phyloP scores from a whole-genome alignment of 768 basidiomycete species.

The Psilocybe sp. region DNA sequence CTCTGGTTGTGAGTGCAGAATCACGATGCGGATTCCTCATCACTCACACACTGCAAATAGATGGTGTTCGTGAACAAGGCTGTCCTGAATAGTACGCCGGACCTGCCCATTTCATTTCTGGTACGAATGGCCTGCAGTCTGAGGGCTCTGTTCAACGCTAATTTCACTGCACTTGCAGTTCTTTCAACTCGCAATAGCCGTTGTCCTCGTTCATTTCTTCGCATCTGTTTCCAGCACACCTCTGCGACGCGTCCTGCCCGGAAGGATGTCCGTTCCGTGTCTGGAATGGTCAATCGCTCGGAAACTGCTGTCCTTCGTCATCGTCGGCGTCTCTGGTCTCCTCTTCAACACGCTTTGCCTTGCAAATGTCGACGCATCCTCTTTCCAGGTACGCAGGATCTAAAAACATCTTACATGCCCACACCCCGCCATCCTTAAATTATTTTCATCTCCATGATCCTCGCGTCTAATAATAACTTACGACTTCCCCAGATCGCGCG shows the following conservation, averaged over 20 bases:
- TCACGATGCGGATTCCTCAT: background rate
- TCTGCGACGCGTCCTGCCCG: too few relatives aligned
- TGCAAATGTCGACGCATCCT: slow-evolving; percentile 62
- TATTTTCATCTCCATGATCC: too few relatives aligned
- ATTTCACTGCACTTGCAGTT: slow-evolving; percentile 15
- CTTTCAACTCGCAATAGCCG: slow-evolving; percentile 27
- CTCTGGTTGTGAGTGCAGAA: slow-evolving; percentile 51
- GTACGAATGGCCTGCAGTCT: too few relatives aligned
- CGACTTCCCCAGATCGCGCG: slow-evolving; percentile 63
- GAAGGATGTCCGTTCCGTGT: too few relatives aligned
- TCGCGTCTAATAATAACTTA: too few relatives aligned
- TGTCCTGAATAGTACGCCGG: slow-evolving; percentile 23
- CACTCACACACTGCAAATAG: slow-evolving; percentile 25
- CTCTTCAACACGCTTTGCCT: slow-evolving; percentile 22
- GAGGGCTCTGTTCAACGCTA: too few relatives aligned
- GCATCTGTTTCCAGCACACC: background rate
- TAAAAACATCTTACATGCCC: too few relatives aligned
- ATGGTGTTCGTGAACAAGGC: slow-evolving; percentile 67
- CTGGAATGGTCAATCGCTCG: slow-evolving; percentile 15
- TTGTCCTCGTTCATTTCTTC: slow-evolving; percentile 25
- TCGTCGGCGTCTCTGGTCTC: slow-evolving; percentile 39
- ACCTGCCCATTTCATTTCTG: slow-evolving; percentile 20
- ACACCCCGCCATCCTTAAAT: too few relatives aligned
- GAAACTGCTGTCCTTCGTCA: slow-evolving; percentile 22
- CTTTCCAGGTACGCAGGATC: too few relatives aligned